Base-by-base conservation (phyloP, 805 yeast genomes). In the Lipomyces yamadae region DNA sequence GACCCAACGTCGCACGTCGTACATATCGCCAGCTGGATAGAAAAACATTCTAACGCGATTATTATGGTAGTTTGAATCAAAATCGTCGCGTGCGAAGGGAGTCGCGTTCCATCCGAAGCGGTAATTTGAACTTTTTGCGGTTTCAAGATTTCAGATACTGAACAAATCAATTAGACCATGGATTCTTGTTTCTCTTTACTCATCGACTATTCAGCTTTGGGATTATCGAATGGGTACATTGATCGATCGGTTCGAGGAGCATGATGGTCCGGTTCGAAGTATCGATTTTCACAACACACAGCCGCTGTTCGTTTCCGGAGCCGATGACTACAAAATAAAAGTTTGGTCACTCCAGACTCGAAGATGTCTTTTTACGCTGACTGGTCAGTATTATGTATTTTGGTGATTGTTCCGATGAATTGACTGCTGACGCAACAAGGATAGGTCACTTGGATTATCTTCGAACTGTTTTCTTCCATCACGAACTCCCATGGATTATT, bases 141-240 rank as follows among this genome's bases (percentile, higher is more conserved):
- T 33, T 33, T 11, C 35, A 35, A 56, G 18, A 1, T 2, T 32
- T 18, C 15, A 4, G 37, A 29, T 13, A 24, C 48, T 37, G 10
- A 42, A 11, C 6, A 57, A 24, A 35, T 37, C 48, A n/a, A 35
- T 50, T 58, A 84, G 95, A 78, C 98, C 99, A 67, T 95, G 97
- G 98, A 91, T 92, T 67, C 83, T 95, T 74, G 98, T 93, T 42
- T 92, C 98, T 6, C 84, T 96, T 68, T 95, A 94, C 78, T 91
- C 97, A 34, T 92, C 97, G n/a, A 92, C 97, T n/a, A 94, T 95
- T 77, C 99, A 96, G 79, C 84, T 95, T 71, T 95, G 99, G 99
- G 99, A 95, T 80, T 95, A 96, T 80, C 88, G 99, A 76, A 95
- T 95, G 99, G 99, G 99, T 56, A 92, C 98, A 2, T 81, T 95